Evolutionary conservation across 306 rosid species (phyloP), one percentile per base, ranked within the genome.

Genomic region (Cajanus cajan): DNA sequence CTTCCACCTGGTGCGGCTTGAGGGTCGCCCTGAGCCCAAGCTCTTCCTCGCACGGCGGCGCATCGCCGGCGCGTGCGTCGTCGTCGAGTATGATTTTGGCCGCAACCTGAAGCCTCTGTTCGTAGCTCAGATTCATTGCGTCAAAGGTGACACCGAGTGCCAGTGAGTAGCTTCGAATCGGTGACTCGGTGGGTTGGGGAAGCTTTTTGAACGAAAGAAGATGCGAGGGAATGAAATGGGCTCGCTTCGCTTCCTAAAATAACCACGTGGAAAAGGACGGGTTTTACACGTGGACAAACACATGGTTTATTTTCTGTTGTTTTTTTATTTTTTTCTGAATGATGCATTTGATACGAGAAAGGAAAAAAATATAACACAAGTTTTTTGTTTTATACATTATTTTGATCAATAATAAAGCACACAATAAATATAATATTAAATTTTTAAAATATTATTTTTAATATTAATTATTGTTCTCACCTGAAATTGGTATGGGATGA

Each of bases 1-100:
- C 98, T 82, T 94, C 97, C 37, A 90, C 85, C 81, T 94, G 98
- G 86, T 94, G 79, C 12, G 92, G 95, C 45, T 92, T 92, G 70
- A 94, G 90, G 47, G 90, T 89, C 40, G 93, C 97, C 75, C 80
- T 88, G 6, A 92, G 83, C 11, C 97, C 97, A 19, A 90, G 84
- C 61, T 87, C 91, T 7, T 84, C 80, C 22, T 19, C 8, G 28
- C 69, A 55, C 5, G 74, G 74, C 7, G 80, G 85, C 82, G 64
- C 78, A 57, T 83, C 74, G 6, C 68, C 78, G 73, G 83, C 14
- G 67, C 78, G 62, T 76, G 85, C 71, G 28, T 86, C 93, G 9
- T 73, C 55, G 28, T 78, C 81, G 25, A 80, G 86, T 12, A 92
- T 65, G 22, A 89, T 36, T 63, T 73, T 82, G 68, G 97, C 88